A percentile compares a stretch with the other conserved stretches of the same genome.
These are phyloP conservation scores for Rachicladosporium sp. DNA, from an alignment of 2,329 filamentous ascomycete species.

Conservation along the genomic window DNA sequence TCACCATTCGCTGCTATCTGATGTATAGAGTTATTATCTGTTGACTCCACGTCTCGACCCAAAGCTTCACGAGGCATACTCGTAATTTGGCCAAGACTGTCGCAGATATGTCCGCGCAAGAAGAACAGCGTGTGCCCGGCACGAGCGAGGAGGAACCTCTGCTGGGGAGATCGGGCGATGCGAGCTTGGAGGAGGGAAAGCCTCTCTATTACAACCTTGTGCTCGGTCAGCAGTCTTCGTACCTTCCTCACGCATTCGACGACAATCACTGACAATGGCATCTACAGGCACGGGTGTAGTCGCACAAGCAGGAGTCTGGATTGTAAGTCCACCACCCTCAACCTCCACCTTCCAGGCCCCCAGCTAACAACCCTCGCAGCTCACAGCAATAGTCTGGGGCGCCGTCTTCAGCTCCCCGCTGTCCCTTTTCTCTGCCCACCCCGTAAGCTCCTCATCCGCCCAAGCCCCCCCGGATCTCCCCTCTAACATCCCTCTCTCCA, in stretches of 20 bases:
- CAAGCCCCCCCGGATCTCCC: neutral
- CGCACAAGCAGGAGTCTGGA: slow-evolving; percentile 64
- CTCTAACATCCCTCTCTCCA: slow-evolving; percentile 7
- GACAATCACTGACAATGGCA: slow-evolving; percentile 7
- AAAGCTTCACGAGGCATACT: too few relatives aligned
- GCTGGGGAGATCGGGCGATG: slow-evolving; percentile 60
- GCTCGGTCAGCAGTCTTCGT: slow-evolving; percentile 45
- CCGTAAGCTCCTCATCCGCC: slow-evolving; percentile 40
- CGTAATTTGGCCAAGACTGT: too few relatives aligned
- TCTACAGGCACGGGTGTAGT: slow-evolving; percentile 62
- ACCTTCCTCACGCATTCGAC: neutral
- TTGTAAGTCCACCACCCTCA: slow-evolving; percentile 35
- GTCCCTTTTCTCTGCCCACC: slow-evolving; percentile 80
- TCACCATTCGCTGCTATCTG: too few relatives aligned
- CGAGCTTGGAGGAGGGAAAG: slow-evolving; percentile 52
- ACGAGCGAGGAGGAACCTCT: slow-evolving; percentile 55
- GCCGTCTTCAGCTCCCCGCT: slow-evolving; percentile 55
- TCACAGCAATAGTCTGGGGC: slow-evolving; percentile 66
- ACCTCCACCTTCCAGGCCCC: neutral
- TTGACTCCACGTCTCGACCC: too few relatives aligned
- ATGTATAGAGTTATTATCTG: too few relatives aligned
- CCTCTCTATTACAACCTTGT: slow-evolving; percentile 59
- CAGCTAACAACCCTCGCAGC: slow-evolving; percentile 27
- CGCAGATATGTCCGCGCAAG: slow-evolving; percentile 39
- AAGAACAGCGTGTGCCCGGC: slow-evolving; percentile 27